Percentiles rank a stretch among this genome's conserved stretches.
Conservation (phyloP, 1,284 basidiomycete genomes). For the Wolfiporia cocos region DNA sequence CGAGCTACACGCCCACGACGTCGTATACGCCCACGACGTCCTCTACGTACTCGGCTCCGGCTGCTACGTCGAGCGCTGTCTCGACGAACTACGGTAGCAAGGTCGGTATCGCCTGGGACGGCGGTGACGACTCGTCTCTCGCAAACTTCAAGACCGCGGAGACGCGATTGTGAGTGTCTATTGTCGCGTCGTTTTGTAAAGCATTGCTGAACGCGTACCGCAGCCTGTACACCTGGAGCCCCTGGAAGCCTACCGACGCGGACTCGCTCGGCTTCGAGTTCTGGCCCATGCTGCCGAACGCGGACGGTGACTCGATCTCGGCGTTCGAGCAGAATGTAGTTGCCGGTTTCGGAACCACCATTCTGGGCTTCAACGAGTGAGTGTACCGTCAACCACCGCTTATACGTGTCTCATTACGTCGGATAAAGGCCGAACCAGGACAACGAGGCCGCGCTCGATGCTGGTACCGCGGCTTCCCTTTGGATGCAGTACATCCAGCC, state of each 20-base stretch:
- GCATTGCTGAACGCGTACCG: background rate
- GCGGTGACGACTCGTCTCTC: slow-evolving; percentile 41
- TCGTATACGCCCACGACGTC: background rate
- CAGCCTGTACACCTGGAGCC: slow-evolving; percentile 58
- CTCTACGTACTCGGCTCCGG: slow-evolving; percentile 8
- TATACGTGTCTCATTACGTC: slow-evolving; percentile 3
- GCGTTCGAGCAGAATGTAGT: slow-evolving; percentile 40
- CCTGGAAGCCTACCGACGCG: slow-evolving; percentile 32
- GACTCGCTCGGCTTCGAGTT: slow-evolving; percentile 39
- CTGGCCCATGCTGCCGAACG: slow-evolving; percentile 70
- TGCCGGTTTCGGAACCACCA: slow-evolving; percentile 43
- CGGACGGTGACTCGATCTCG: slow-evolving; percentile 28
- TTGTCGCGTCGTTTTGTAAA: too few relatives aligned
- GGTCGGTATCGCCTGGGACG: slow-evolving; percentile 61
- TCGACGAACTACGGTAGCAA: slow-evolving; percentile 31
- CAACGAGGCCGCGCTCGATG: slow-evolving; percentile 57
- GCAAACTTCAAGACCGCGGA: slow-evolving; percentile 38
- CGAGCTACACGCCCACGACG: slow-evolving; percentile 1
- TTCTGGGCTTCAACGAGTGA: slow-evolving; percentile 70
- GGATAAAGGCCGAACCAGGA: slow-evolving; percentile 55
- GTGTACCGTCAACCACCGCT: slow-evolving; percentile 18
- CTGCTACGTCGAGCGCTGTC: slow-evolving; percentile 8
- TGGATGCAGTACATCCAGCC: slow-evolving; percentile 64
- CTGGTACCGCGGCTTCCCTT: slow-evolving; percentile 40
- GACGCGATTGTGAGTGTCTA: slow-evolving; percentile 37